A percentile compares a stretch with the other conserved stretches of the same genome.
Evolutionary conservation across 257 asterid genomes (phyloP).

Genomic region (Przewalskia tangutica): DNA sequence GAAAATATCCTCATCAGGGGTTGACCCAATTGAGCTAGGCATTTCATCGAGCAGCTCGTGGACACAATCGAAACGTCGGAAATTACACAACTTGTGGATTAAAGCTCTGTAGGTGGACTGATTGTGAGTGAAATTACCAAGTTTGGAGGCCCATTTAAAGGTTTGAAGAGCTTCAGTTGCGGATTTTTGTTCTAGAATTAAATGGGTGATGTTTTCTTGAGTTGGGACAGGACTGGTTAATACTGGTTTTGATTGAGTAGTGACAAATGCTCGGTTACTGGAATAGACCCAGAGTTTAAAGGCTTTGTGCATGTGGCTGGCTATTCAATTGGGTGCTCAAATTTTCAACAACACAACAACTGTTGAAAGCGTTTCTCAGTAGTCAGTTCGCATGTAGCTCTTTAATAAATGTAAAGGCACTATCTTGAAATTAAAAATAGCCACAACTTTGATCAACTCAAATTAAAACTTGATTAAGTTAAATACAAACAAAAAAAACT

Average conservation of each 20-base stretch:
- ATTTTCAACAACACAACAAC: neutral
- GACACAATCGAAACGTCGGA: slow-evolving; percentile 40
- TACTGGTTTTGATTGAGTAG: slow-evolving; percentile 26
- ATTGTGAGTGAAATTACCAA: slow-evolving; percentile 51
- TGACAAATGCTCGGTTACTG: neutral
- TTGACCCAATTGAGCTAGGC: slow-evolving; percentile 42
- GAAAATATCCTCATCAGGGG: slow-evolving; percentile 68
- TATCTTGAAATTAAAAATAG: no score
- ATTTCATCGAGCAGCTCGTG: slow-evolving; percentile 76
- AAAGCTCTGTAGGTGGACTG: slow-evolving; percentile 68
- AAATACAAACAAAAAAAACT: no score
- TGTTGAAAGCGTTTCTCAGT: no score
- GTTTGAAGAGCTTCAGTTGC: slow-evolving; percentile 62
- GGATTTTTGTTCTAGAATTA: slow-evolving; percentile 69
- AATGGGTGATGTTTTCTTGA: slow-evolving; percentile 46
- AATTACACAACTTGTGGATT: slow-evolving; percentile 64
- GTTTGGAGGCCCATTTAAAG: slow-evolving; percentile 82
- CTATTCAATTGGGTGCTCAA: neutral
- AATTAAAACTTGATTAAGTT: no score
- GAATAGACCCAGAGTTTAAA: neutral
- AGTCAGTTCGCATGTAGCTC: neutral
- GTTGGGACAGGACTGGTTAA: slow-evolving; percentile 46
- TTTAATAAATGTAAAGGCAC: no score
- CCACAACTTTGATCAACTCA: no score
- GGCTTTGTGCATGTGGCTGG: slow-evolving; percentile 9